Conservation (phyloP, 1,284 basidiomycete species). For the Ustilago tritici region DNA sequence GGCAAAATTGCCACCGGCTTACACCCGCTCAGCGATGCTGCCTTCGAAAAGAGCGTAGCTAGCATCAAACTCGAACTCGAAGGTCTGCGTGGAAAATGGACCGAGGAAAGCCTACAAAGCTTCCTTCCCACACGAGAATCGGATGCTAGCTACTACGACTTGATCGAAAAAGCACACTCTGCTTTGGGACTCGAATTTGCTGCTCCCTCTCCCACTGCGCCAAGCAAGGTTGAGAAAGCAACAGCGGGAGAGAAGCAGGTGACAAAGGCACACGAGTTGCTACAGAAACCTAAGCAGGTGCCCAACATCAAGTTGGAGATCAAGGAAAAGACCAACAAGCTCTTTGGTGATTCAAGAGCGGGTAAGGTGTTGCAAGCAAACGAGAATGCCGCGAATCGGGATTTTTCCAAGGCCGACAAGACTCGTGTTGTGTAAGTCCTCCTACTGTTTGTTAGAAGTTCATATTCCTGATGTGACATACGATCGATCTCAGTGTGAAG, state of each 20-base stretch:
- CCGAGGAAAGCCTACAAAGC: constrained; percentile 31
- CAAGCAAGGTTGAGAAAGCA: constrained; percentile 2
- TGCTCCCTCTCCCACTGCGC: constrained; percentile 12
- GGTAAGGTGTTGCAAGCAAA: constrained; percentile 35
- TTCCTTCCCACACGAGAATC: constrained; percentile 48
- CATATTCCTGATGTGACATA: neutral
- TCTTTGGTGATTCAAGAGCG: constrained; percentile 31
- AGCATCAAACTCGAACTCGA: constrained; percentile 64
- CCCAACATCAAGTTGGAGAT: constrained; percentile 31
- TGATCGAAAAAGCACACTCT: constrained; percentile 51
- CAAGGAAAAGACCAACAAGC: constrained; percentile 39
- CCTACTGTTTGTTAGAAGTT: constrained; percentile 8
- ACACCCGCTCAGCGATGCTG: constrained; percentile 53
- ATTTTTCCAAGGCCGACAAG: constrained; percentile 45
- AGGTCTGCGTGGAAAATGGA: constrained; percentile 51
- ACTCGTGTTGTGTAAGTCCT: constrained; percentile 32
- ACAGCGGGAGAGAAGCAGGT: constrained; percentile 39
- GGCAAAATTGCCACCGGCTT: constrained; percentile 29
- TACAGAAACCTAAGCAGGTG: constrained; percentile 30
- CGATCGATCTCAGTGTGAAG: neutral
- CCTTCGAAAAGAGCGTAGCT: constrained; percentile 58
- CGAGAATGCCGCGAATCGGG: constrained; percentile 39
- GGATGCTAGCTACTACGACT: constrained; percentile 51
- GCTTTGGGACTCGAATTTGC: constrained; percentile 49
- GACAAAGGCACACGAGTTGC: constrained; percentile 21